phyloP scores from a whole-genome alignment of 192 early-diverging fungal species.

The Coemansia sp. region DNA sequence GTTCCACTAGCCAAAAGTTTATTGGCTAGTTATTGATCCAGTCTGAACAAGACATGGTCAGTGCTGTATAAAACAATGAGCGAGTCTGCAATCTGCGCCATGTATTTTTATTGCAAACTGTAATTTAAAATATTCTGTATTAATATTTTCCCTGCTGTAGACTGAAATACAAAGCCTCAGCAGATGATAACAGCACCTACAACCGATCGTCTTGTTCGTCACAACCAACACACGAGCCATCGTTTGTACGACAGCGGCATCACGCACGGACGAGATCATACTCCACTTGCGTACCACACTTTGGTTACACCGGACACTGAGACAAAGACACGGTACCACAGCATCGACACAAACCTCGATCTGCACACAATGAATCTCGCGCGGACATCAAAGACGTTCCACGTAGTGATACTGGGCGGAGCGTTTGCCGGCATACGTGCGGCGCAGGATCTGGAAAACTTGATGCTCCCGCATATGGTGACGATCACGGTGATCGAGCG shows the following conservation, averaged over 20 bases:
- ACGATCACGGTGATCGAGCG: conserved; percentile 54
- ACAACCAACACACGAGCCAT: background rate
- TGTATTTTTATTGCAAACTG: background rate
- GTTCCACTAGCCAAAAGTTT: background rate
- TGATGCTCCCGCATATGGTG: conserved; percentile 28
- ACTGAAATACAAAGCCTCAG: background rate
- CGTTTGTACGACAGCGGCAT: background rate
- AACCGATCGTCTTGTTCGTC: background rate
- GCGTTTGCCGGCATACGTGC: conserved; percentile 54
- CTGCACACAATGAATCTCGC: conserved; percentile 40
- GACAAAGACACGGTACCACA: background rate
- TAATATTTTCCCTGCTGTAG: background rate
- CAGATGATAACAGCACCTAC: conserved; percentile 4
- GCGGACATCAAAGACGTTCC: conserved; percentile 55
- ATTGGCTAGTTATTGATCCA: conserved; percentile 1
- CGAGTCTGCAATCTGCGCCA: background rate
- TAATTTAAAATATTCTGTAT: background rate
- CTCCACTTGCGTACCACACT: background rate
- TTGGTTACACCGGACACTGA: background rate
- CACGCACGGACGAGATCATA: background rate
- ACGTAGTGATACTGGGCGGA: conserved; percentile 53
- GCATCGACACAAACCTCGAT: conserved; percentile 15
- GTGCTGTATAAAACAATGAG: background rate
- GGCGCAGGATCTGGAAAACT: conserved; percentile 51
- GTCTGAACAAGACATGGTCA: background rate